phyloP scores from a whole-genome alignment of 2,329 filamentous ascomycete genomes.

The Rhinocladiella mackenziei region DNA sequence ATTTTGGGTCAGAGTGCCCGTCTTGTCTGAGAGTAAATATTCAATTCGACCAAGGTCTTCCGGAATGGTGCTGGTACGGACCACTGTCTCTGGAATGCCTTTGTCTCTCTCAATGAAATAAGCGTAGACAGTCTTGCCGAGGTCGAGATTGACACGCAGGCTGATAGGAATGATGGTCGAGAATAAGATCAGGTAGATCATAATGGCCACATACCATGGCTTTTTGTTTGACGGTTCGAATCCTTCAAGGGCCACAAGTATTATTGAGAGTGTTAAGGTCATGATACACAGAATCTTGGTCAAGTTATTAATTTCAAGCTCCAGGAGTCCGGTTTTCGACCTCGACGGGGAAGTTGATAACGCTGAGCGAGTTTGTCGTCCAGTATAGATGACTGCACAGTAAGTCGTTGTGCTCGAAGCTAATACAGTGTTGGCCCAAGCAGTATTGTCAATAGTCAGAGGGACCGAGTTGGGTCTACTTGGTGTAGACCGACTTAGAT shows the following conservation, averaged over 20 bases:
- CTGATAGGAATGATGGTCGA: slow-evolving; percentile 99
- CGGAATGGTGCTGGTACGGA: slow-evolving; percentile 93
- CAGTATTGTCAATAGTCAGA: slow-evolving; percentile 91
- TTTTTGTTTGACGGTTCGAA: slow-evolving; percentile 57
- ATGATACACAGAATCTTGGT: slow-evolving; percentile 93
- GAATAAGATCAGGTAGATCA: slow-evolving; percentile 96
- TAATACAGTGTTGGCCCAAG: slow-evolving; percentile 97
- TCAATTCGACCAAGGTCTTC: slow-evolving; percentile 95
- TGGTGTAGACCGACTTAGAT: slow-evolving; percentile 15
- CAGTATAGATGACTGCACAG: slow-evolving; percentile 90
- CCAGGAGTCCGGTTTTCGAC: slow-evolving; percentile 88
- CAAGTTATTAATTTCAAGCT: slow-evolving; percentile 93
- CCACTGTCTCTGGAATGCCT: slow-evolving; percentile 86
- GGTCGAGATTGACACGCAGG: slow-evolving; percentile 89
- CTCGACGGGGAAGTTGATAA: slow-evolving; percentile 87
- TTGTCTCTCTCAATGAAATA: slow-evolving; percentile 90
- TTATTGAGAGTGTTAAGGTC: slow-evolving; percentile 78
- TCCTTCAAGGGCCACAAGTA: slow-evolving; percentile 82
- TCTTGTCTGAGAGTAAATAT: slow-evolving; percentile 95
- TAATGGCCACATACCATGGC: slow-evolving; percentile 91
- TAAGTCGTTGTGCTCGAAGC: slow-evolving; percentile 86
- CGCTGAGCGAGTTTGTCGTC: slow-evolving; percentile 86
- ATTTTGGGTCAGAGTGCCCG: slow-evolving; percentile 95
- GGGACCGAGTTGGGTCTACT: slow-evolving; percentile 54
- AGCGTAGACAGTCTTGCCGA: slow-evolving; percentile 95